Evolutionary conservation across 805 yeast genomes (phyloP), one percentile per base, ranked within the genome.

Genomic region (Yarrowia alimentaria): DNA sequence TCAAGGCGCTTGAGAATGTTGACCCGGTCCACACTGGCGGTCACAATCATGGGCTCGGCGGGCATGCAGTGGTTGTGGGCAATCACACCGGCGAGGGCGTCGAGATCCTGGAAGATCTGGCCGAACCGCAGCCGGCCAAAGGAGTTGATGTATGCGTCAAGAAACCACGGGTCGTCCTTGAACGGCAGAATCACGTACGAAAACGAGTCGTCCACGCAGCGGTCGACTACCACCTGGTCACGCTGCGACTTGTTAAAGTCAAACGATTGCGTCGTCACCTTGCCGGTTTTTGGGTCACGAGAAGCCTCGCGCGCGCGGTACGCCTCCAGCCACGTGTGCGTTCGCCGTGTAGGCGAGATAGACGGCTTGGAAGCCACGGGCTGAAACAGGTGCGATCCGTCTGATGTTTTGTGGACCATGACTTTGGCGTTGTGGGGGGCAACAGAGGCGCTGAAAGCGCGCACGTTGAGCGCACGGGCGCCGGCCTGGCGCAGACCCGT

Each of bases 51-150:
- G 9, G 98, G 97, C 63, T 85, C 89, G 0, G 96, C 94, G 0
- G 98, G 98, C n/a, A 84, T 75, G 68, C 95, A 86, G 65, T 90
- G 97, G 61, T 85, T 77, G 65, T 89, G 85, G 17, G 96, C 95
- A 60, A 90, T 89, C 62, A 91, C 80, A 26, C 97, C 98, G 2
- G 97, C 96, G 55, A 90, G 71, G 5, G 96, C 90, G 63, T 90
- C 98, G 61, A 90, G 72, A 67, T 90, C 98, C 71, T 90, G 96
- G 67, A 90, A 90, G 56, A 90, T 73, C 65, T 89, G 96, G 31
- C 97, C 98, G 60, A 87, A 87, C 61, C 96, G 75, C 61, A 89
- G 74, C 57, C 96, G 76, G n/a, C 97, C 97, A 53, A 81, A 83
- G 4, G 96, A 90, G 65, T 85, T 86, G 60, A 87, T 84, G 62